These are phyloP conservation scores for Puccinellia tenuiflora DNA, from an alignment of 176 grass and related monocot species.

Conservation along the genomic window DNA sequence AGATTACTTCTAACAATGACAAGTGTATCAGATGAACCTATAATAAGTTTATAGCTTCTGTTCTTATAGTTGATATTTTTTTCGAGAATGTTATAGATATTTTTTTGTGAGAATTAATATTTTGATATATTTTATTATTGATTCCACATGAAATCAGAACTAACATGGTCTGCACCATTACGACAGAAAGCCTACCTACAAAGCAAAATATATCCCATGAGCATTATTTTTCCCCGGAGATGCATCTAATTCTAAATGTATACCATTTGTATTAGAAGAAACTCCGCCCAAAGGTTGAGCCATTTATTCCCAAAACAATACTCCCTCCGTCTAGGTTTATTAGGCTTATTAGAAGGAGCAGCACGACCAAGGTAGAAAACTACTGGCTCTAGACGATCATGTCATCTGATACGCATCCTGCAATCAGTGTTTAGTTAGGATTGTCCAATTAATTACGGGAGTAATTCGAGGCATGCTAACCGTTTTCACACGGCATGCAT, in stretches of 20 bases:
- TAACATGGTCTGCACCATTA: neutral
- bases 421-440: too few species aligned
- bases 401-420: too few species aligned
- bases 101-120: neutral
- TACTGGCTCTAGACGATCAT: too few species aligned
- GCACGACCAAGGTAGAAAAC: too few species aligned
- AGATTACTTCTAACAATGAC: too few species aligned
- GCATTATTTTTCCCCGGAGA: neutral
- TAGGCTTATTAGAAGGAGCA: too few species aligned
- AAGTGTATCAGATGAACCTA: too few species aligned
- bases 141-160: slow-evolving; percentile 6
- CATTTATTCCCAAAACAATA: neutral
- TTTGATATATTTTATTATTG: neutral
- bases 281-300: neutral
- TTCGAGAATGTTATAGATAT: neutral
- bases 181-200: slow-evolving; percentile 9
- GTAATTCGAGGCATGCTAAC: too few species aligned
- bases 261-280: neutral
- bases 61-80: neutral
- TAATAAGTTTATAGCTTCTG: neutral
- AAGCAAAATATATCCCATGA: slow-evolving; percentile 5
- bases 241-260: neutral
- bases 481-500: too few species aligned
- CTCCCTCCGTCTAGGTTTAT: too few species aligned
- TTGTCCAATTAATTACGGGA: too few species aligned